Conservation (phyloP, 208 protist genomes). For the Balamuthia mandrillaris region DNA sequence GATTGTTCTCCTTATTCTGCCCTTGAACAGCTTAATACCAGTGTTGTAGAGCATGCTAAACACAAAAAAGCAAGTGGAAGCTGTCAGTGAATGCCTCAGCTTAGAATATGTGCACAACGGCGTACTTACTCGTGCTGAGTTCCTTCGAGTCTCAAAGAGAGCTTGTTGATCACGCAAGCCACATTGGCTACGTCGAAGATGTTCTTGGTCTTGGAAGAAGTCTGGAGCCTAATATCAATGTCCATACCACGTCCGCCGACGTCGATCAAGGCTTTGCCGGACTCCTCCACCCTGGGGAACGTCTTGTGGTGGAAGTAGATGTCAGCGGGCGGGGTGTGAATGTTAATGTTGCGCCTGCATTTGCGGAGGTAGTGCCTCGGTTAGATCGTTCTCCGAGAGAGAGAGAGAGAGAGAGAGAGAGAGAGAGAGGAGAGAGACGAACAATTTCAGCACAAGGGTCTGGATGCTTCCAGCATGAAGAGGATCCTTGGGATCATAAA, state of each 20-base stretch:
- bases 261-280: neutral
- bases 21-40: neutral
- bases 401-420: neutral
- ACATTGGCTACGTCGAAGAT: neutral
- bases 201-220: neutral
- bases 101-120: neutral
- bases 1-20: neutral
- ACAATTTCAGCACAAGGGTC: neutral
- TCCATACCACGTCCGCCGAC: neutral
- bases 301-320: neutral
- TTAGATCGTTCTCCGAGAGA: neutral
- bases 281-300: slow-evolving; percentile 13
- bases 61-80: neutral
- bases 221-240: neutral
- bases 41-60: neutral
- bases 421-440: neutral
- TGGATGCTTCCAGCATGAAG: too few relatives aligned
- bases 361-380: too few relatives aligned
- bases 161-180: neutral
- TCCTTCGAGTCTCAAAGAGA: neutral
- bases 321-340: neutral
- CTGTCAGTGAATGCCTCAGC: neutral
- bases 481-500: too few relatives aligned
- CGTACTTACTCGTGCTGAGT: neutral
- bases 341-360: neutral